A percentile compares a stretch with the other conserved stretches of the same genome.
Evolutionary conservation across 257 asterid species (phyloP).

Genomic region (Salvia miltiorrhiza): DNA sequence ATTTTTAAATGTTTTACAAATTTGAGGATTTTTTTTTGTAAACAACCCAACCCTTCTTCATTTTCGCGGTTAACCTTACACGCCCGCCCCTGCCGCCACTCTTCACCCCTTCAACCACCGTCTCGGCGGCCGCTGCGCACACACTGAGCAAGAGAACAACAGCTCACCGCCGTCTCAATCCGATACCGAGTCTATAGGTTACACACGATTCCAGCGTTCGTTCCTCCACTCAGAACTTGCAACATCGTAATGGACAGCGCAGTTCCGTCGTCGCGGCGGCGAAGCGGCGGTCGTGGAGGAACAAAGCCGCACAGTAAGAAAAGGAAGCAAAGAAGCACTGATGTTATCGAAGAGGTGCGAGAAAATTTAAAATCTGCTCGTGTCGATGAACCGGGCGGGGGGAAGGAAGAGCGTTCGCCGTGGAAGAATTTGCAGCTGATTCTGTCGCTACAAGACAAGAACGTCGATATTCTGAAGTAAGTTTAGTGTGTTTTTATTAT

Average conservation of each 20-base stretch:
- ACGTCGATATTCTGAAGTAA: constrained; percentile 40
- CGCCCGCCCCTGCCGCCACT: constrained; percentile 18
- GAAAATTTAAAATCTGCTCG: constrained; percentile 37
- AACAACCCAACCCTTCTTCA: not conserved
- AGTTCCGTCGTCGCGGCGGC: constrained; percentile 6
- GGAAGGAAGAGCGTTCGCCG: constrained; percentile 34
- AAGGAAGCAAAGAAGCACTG: constrained; percentile 43
- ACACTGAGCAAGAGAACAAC: not conserved
- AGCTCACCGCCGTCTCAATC: not conserved
- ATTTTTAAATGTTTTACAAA: not conserved
- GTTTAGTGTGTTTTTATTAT: not conserved
- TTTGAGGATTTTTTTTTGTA: not conserved
- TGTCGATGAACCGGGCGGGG: constrained; percentile 21
- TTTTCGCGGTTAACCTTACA: not conserved
- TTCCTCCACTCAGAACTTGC: not conserved
- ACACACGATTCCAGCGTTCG: not conserved
- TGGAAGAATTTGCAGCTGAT: constrained; percentile 73
- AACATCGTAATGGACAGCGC: constrained; percentile 15
- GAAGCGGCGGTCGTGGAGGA: constrained; percentile 15
- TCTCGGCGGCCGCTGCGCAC: constrained; percentile 6
- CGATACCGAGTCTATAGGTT: not conserved
- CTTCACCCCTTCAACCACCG: not conserved
- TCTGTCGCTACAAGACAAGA: constrained; percentile 52
- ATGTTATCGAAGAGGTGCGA: constrained; percentile 25
- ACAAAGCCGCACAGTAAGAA: constrained; percentile 35